Evolutionary conservation across 495 filamentous ascomycete species (phyloP).

Genomic region (Sordaria brevicollis): DNA sequence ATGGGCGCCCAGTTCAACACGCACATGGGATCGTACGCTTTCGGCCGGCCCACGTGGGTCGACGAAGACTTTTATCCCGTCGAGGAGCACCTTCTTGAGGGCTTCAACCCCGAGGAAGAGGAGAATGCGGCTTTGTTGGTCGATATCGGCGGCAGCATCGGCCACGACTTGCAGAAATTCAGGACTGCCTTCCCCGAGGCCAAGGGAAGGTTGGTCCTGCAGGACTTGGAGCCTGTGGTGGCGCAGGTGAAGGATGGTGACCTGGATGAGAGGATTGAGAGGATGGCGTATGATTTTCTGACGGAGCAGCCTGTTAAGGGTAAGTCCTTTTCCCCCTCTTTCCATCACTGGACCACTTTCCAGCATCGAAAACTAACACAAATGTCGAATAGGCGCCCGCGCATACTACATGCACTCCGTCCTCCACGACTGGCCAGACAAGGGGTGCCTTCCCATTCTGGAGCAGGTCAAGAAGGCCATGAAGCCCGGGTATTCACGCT

Average conservation of each 20-base stretch:
- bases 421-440: constrained; percentile 41
- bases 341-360: background rate
- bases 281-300: constrained; percentile 35
- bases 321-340: constrained; percentile 4
- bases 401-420: constrained; percentile 35
- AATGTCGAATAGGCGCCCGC: constrained; percentile 21
- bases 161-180: constrained; percentile 32
- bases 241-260: constrained; percentile 9
- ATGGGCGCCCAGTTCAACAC: constrained; percentile 28
- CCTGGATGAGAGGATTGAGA: constrained; percentile 3
- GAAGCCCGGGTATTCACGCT: constrained; percentile 36
- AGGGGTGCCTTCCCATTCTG: constrained; percentile 29
- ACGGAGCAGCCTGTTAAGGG: constrained; percentile 34
- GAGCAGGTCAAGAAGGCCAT: constrained; percentile 27
- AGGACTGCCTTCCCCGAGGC: constrained; percentile 18
- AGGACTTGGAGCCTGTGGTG: constrained; percentile 36
- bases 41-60: constrained; percentile 38
- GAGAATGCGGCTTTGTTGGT: constrained; percentile 31
- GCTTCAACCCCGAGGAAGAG: constrained; percentile 8
- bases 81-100: constrained; percentile 20
- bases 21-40: constrained; percentile 35
- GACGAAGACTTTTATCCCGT: constrained; percentile 37
- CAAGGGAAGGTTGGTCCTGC: constrained; percentile 26
- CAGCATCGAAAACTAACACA: background rate
- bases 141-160: constrained; percentile 36